These are phyloP conservation scores for Alternaria atra DNA, from an alignment of 2,329 filamentous ascomycete genomes.

Conservation along the genomic window DNA sequence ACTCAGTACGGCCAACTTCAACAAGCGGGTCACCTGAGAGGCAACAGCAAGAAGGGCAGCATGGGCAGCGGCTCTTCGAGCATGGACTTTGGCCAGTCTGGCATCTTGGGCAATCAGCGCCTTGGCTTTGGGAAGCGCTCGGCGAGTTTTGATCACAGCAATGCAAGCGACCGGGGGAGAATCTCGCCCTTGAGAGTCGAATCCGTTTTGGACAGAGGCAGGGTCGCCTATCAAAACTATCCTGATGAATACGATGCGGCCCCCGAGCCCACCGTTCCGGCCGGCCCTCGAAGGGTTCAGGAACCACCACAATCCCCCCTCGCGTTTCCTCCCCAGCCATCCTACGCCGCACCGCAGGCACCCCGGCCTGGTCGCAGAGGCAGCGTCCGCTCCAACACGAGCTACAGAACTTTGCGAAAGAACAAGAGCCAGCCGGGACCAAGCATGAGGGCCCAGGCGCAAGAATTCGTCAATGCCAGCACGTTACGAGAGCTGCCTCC, in stretches of 20 bases:
- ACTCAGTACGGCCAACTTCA: slow-evolving; percentile 39
- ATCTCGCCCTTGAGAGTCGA: slow-evolving; percentile 48
- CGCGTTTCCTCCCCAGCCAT: slow-evolving; percentile 50
- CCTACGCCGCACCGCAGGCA: slow-evolving; percentile 51
- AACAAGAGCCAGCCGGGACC: slow-evolving; percentile 54
- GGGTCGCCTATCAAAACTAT: slow-evolving; percentile 56
- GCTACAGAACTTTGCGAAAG: slow-evolving; percentile 53
- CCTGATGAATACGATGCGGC: slow-evolving; percentile 78
- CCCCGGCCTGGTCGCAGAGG: slow-evolving; percentile 62
- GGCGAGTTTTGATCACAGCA: slow-evolving; percentile 74
- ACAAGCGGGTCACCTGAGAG: slow-evolving; percentile 43
- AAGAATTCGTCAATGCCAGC: slow-evolving; percentile 59
- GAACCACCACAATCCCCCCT: slow-evolving; percentile 54
- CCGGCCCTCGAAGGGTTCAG: slow-evolving; percentile 71
- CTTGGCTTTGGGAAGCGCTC: slow-evolving; percentile 67
- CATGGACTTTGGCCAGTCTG: slow-evolving; percentile 70
- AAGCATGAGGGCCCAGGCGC: slow-evolving; percentile 57
- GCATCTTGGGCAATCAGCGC: slow-evolving; percentile 66
- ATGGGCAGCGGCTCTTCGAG: slow-evolving; percentile 76
- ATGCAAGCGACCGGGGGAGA: slow-evolving; percentile 30
- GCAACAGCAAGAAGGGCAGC: slow-evolving; percentile 69
- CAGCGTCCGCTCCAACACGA: slow-evolving; percentile 67
- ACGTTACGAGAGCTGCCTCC: slow-evolving; percentile 55
- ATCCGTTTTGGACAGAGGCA: slow-evolving; percentile 56
- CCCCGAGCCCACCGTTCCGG: slow-evolving; percentile 84